phyloP scores from a whole-genome alignment of 2,329 filamentous ascomycete species.

The Aspergillus candidus region DNA sequence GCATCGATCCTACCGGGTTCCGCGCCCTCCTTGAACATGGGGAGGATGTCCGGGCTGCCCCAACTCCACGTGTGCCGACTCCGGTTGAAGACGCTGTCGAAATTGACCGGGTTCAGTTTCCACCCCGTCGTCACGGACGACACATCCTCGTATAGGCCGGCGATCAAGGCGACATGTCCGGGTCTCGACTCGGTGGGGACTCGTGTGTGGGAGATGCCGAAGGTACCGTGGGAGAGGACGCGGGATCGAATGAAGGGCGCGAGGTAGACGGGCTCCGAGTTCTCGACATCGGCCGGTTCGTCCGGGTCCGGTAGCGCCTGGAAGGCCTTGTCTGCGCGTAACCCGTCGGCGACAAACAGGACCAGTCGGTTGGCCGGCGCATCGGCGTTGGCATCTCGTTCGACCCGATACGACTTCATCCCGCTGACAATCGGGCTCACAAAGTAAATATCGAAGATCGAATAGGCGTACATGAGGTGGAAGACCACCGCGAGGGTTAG shows the following conservation, averaged over 20 bases:
- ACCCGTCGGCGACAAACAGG: slow-evolving; percentile 92
- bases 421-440: slow-evolving; percentile 94
- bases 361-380: slow-evolving; percentile 86
- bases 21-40: slow-evolving; percentile 95
- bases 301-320: slow-evolving; percentile 79
- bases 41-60: slow-evolving; percentile 94
- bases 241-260: slow-evolving; percentile 87
- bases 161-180: slow-evolving; percentile 93
- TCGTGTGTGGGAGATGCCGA: slow-evolving; percentile 93
- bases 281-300: slow-evolving; percentile 17
- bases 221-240: slow-evolving; percentile 83
- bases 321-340: slow-evolving; percentile 96
- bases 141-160: slow-evolving; percentile 94
- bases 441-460: slow-evolving; percentile 98
- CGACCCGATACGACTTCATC: slow-evolving; percentile 74
- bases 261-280: slow-evolving; percentile 61
- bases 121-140: slow-evolving; percentile 95
- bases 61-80: slow-evolving; percentile 98
- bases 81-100: slow-evolving; percentile 97
- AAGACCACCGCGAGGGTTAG: slow-evolving; percentile 84
- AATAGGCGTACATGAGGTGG: slow-evolving; percentile 87
- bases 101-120: slow-evolving; percentile 97
- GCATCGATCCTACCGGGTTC: slow-evolving; percentile 80
- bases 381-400: slow-evolving; percentile 53
- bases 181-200: slow-evolving; percentile 95